A percentile compares a stretch with the other conserved stretches of the same genome.
These are phyloP conservation scores for Mucor velutinosus DNA, from an alignment of 371 early-diverging fungal genomes.

Conservation along the genomic window DNA sequence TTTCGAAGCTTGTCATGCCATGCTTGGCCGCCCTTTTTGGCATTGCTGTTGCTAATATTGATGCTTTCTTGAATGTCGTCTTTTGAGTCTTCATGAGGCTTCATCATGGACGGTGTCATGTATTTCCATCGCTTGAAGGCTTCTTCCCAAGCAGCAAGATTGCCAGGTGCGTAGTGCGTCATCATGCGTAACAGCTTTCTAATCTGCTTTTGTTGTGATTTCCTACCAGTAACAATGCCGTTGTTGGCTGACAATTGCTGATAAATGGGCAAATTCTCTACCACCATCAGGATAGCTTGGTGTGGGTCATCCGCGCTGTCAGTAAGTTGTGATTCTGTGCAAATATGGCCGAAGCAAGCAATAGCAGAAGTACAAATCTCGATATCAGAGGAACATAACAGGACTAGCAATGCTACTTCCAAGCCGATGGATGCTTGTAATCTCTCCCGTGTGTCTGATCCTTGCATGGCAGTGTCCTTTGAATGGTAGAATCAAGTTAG, in stretches of 20 bases:
- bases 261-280: conserved; percentile 76
- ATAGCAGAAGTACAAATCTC: conserved; percentile 71
- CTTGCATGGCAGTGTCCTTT: conserved; percentile 52
- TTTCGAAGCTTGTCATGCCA: conserved; percentile 51
- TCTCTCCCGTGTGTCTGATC: conserved; percentile 62
- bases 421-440: conserved; percentile 72
- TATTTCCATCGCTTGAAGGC: conserved; percentile 80
- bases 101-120: conserved; percentile 57
- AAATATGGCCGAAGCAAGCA: conserved; percentile 65
- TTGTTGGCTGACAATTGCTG: conserved; percentile 65
- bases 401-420: conserved; percentile 77
- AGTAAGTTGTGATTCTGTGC: conserved; percentile 63
- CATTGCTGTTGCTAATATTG: background rate
- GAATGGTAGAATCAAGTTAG: background rate
- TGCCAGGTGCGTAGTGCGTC: conserved; percentile 73
- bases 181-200: conserved; percentile 72
- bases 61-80: conserved; percentile 34
- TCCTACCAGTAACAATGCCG: conserved; percentile 67
- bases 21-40: conserved; percentile 24
- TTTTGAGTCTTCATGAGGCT: conserved; percentile 45
- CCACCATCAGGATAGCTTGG: conserved; percentile 59
- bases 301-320: conserved; percentile 61
- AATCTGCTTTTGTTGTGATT: conserved; percentile 81
- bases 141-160: conserved; percentile 87
- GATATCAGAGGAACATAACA: conserved; percentile 76